Conservation (phyloP, 2,329 filamentous ascomycete genomes). For the Polychaeton citri region DNA sequence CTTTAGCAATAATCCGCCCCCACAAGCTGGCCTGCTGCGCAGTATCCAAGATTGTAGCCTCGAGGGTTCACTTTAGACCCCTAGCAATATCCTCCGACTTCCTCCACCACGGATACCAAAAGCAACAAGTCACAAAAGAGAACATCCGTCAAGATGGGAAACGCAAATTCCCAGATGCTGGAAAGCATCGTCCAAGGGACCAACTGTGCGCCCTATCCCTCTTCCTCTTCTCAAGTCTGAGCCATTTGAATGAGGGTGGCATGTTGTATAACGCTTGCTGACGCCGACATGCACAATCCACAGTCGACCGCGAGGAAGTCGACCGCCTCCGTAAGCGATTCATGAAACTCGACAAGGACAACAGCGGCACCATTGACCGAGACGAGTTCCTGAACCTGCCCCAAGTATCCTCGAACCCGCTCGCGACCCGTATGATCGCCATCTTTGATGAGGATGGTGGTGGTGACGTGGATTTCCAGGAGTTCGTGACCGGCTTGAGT, state of each 20-base stretch:
- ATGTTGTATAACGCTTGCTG: slow-evolving; percentile 1
- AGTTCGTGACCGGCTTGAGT: slow-evolving; percentile 89
- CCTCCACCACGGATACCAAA: no score
- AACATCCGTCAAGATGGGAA: slow-evolving; percentile 31
- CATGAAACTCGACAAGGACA: slow-evolving; percentile 99
- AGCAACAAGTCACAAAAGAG: no score
- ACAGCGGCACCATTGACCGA: slow-evolving; percentile 94
- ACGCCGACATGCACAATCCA: slow-evolving; percentile 8
- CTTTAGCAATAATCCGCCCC: no score
- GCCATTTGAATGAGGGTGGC: no score
- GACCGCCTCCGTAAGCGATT: slow-evolving; percentile 92
- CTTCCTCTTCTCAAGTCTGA: no score
- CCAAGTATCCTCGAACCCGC: slow-evolving; percentile 93
- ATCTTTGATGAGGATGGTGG: slow-evolving; percentile 98
- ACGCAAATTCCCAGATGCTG: slow-evolving; percentile 55
- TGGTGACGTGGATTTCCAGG: slow-evolving; percentile 95
- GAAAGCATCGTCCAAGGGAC: slow-evolving; percentile 93
- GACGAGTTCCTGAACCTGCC: slow-evolving; percentile 96
- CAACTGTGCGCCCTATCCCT: slow-evolving; percentile 76
- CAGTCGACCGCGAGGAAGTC: slow-evolving; percentile 95
- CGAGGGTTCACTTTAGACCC: no score
- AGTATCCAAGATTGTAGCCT: not conserved
- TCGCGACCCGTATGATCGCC: slow-evolving; percentile 96
- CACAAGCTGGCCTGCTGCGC: no score
- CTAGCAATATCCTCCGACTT: no score